phyloP scores from a whole-genome alignment of 768 basidiomycete genomes.

The Mycena metata region DNA sequence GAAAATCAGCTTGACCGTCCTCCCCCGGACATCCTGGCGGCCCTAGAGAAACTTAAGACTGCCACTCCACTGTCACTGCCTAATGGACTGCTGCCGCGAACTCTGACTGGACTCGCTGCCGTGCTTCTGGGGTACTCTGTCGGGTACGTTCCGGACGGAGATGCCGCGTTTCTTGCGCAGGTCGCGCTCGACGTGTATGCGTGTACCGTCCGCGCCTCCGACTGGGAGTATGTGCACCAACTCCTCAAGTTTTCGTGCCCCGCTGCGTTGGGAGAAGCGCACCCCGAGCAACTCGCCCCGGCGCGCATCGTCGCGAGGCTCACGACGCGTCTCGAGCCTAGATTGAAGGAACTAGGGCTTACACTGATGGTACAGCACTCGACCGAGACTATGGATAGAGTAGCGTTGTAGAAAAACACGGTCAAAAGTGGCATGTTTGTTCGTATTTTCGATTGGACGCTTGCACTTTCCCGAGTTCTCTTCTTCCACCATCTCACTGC shows the following conservation, averaged over 20 bases:
- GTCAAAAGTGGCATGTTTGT: background rate
- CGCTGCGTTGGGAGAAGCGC: constrained; percentile 40
- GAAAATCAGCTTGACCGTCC: constrained; percentile 36
- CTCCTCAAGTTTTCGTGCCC: constrained; percentile 75
- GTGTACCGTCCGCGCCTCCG: constrained; percentile 45
- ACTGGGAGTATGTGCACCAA: constrained; percentile 45
- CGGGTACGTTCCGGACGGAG: constrained; percentile 57
- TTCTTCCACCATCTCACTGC: background rate
- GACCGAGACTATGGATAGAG: constrained; percentile 58
- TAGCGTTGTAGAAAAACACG: constrained; percentile 59
- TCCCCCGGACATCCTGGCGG: constrained; percentile 31
- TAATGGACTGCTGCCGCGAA: constrained; percentile 41
- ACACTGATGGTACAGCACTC: constrained; percentile 49
- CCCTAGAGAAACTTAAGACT: constrained; percentile 2
- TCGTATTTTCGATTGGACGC: background rate
- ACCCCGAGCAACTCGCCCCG: constrained; percentile 40
- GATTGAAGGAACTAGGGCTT: constrained; percentile 44
- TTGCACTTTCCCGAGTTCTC: background rate
- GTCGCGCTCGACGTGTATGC: constrained; percentile 67
- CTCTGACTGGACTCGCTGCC: constrained; percentile 67
- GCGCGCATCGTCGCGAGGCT: constrained; percentile 49
- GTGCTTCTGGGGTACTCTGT: constrained; percentile 74
- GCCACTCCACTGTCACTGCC: constrained; percentile 47
- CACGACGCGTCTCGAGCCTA: constrained; percentile 48
- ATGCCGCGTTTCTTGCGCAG: constrained; percentile 58